Conservation (phyloP, 106 monocot genomes). For the Alisma plantagoaquatica region DNA sequence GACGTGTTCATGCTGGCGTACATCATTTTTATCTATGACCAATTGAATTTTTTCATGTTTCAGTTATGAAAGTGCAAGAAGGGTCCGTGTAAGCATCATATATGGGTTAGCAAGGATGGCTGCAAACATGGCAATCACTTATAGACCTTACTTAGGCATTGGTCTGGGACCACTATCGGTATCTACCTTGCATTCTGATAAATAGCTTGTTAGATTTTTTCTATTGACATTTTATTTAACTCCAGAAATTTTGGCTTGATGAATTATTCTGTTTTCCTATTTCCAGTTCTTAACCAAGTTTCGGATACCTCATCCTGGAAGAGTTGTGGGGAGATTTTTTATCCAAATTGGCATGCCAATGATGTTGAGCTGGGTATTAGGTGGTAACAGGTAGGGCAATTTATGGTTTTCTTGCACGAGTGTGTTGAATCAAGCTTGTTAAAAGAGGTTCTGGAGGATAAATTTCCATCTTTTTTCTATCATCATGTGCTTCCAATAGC, state of each 20-base stretch:
- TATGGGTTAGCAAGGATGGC: slow-evolving; percentile 98
- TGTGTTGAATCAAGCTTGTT: no score
- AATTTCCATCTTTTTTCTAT: slow-evolving; percentile 1
- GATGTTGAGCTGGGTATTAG: slow-evolving; percentile 95
- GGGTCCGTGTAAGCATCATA: slow-evolving; percentile 76
- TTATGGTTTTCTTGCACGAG: no score
- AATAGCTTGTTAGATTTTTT: no score
- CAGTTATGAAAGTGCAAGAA: slow-evolving; percentile 93
- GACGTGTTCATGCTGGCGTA: no score
- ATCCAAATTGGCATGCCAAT: slow-evolving; percentile 79
- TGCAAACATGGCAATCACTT: slow-evolving; percentile 95
- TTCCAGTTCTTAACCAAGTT: slow-evolving; percentile 76
- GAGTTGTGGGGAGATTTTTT: slow-evolving; percentile 93
- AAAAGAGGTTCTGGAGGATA: no score
- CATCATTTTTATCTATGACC: no score
- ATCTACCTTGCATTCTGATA: no score
- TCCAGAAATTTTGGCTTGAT: no score
- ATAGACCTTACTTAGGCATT: slow-evolving; percentile 91
- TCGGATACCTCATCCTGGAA: slow-evolving; percentile 95
- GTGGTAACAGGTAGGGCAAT: slow-evolving; percentile 72
- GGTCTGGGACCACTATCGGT: slow-evolving; percentile 96
- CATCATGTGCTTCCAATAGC: no score
- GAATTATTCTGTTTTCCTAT: no score
- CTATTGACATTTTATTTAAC: no score
- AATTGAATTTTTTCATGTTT: no score